Percentiles rank a stretch among this genome's conserved stretches.
phyloP scores from a whole-genome alignment of 164 flowering plant genomes.

The Vitis rupestris region DNA sequence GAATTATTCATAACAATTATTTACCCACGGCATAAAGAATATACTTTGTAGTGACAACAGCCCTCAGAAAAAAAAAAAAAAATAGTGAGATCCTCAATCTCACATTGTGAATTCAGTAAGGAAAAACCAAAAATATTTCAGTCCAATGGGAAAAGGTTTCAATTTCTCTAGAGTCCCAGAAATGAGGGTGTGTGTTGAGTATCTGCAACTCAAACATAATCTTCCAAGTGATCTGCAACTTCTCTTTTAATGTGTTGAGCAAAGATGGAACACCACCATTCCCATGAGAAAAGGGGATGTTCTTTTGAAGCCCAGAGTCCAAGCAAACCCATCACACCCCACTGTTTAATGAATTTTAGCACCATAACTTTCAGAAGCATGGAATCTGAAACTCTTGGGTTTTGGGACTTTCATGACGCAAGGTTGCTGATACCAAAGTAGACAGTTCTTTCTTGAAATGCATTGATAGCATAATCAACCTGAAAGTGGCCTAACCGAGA shows the following conservation, averaged over 20 bases:
- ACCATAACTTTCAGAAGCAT: not conserved
- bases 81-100: not conserved
- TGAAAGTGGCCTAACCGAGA: constrained; percentile 68
- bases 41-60: too few species aligned
- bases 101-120: not conserved
- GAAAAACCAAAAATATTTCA: not conserved
- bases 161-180: not conserved
- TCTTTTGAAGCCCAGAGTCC: not conserved
- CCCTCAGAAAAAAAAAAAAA: too few species aligned
- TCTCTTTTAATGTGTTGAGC: too few species aligned
- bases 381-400: not conserved
- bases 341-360: not conserved
- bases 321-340: not conserved
- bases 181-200: not conserved
- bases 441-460: constrained; percentile 67
- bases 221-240: not conserved
- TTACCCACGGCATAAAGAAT: too few species aligned
- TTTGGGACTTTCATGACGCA: constrained; percentile 33
- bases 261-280: not conserved
- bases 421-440: constrained; percentile 75
- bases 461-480: constrained; percentile 77
- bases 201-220: not conserved
- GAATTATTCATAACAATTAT: too few species aligned
- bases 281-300: not conserved
- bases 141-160: not conserved